Conservation (phyloP, 225 moss, liverwort and hornwort species). For the Climacium dendroides region DNA sequence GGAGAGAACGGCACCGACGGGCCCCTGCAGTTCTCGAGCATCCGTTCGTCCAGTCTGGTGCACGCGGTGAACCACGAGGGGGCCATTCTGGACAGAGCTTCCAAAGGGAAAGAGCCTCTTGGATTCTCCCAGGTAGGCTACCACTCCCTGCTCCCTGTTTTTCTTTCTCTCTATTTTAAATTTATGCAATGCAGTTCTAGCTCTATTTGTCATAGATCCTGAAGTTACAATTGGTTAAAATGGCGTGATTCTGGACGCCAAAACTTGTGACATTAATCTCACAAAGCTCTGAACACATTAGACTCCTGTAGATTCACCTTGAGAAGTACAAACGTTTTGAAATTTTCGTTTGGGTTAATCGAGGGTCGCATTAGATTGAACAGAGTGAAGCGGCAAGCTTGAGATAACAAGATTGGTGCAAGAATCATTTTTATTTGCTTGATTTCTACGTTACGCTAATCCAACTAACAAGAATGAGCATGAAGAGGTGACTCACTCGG, state of each 20-base stretch:
- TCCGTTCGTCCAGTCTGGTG: constrained; percentile 8
- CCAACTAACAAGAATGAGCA: not conserved
- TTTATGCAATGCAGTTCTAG: not conserved
- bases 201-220: not conserved
- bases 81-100: not conserved
- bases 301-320: not conserved
- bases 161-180: not conserved
- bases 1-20: constrained; percentile 28
- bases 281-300: not conserved
- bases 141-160: not conserved
- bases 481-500: not conserved
- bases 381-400: not conserved
- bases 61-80: constrained; percentile 18
- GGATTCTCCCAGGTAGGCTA: not conserved
- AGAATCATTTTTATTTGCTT: not conserved
- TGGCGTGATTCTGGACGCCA: not conserved
- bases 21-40: not conserved
- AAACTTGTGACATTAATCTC: not conserved
- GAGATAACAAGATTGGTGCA: not conserved
- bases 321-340: not conserved
- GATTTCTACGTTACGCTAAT: not conserved
- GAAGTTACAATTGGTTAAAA: not conserved
- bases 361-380: not conserved
- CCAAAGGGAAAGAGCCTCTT: constrained; percentile 18
- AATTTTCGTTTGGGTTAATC: not conserved